Evolutionary conservation across 2,329 filamentous ascomycete genomes (phyloP), one percentile per base, ranked within the genome.

Genomic region (Aureobasidium melanogenum): DNA sequence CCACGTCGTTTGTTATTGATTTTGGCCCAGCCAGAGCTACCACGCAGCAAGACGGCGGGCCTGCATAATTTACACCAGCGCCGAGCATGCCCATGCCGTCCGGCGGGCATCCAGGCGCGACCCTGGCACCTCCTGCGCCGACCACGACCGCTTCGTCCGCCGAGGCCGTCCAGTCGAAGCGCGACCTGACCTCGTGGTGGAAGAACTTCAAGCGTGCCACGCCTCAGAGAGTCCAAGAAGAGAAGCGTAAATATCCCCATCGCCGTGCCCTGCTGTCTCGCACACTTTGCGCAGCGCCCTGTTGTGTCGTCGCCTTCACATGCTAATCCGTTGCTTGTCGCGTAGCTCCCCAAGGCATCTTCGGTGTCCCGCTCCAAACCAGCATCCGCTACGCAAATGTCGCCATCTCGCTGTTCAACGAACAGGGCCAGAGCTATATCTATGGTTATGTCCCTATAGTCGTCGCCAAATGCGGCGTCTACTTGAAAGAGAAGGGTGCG

Each of bases 371-470:
- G 41, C 82, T 99, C 62, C 89, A 91, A 69, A 87, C 92, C 71
- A 97, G 93, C 77, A 97, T 99, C 73, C 89, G 88, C 63, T 97
- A 99, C 74, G 94, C 94, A 63, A 99, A 97, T 71, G 94, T 99
- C 63, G 94, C 94, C 65, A 99, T 99, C 70, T 97, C 93, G 24
- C 83, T 99, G 30, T 89, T 94, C 66, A 92, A 97, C 72, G 90
- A 93, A 66, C 84, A 94, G 66, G 93, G 93, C 34, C 86, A 94
- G 74, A 96, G 91, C 76, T 97, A 96, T 74, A 97, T 97, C 59
- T 99, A 97, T 74, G 94, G 94, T 70, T 97, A 97, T 71, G 93
- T 99, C 8, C 94, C 94, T 19, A 97, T 99, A 66, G 93, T 99
- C 46, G 93, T 99, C 59, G 94, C 94, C 38, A 99, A 99, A 75